Percentiles rank a stretch among this genome's conserved stretches.
phyloP scores from a whole-genome alignment of 441 rosid genomes.

The Erodium texanum region DNA sequence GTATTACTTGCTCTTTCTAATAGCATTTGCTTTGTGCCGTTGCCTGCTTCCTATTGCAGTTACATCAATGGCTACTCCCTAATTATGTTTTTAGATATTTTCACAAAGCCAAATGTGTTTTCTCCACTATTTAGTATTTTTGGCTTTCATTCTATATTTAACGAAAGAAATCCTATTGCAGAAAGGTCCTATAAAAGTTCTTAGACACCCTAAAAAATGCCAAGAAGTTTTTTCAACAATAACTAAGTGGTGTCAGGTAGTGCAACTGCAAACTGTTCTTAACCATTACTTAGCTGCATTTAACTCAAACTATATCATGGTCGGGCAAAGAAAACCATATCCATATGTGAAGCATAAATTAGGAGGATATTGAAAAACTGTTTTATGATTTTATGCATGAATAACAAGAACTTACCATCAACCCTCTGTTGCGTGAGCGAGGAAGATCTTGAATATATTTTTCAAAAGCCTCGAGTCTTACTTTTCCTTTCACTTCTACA shows the following conservation, averaged over 20 bases:
- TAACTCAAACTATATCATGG: background rate
- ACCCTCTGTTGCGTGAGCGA: constrained; percentile 28
- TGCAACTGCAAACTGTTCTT: background rate
- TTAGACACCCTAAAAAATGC: background rate
- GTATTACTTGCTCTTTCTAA: constrained; percentile 1
- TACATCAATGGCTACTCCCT: too few species aligned
- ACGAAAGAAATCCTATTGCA: background rate
- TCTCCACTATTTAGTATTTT: background rate
- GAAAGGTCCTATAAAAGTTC: background rate
- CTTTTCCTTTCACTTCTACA: constrained; percentile 36
- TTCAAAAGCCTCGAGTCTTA: constrained; percentile 32
- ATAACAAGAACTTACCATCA: constrained; percentile 27
- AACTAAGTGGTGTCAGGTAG: background rate
- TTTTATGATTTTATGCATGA: constrained; percentile 8
- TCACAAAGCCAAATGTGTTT: too few species aligned
- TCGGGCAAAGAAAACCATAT: background rate
- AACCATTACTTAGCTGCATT: constrained; percentile 5
- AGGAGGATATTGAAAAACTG: background rate
- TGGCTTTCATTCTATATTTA: background rate
- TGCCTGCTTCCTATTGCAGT: too few species aligned
- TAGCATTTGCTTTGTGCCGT: background rate
- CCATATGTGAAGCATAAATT: background rate
- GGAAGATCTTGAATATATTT: constrained; percentile 33
- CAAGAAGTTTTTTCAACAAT: background rate
- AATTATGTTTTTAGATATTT: too few species aligned